Base-by-base conservation (phyloP, 306 rosid genomes). In the Pyrus bretschneideri region DNA sequence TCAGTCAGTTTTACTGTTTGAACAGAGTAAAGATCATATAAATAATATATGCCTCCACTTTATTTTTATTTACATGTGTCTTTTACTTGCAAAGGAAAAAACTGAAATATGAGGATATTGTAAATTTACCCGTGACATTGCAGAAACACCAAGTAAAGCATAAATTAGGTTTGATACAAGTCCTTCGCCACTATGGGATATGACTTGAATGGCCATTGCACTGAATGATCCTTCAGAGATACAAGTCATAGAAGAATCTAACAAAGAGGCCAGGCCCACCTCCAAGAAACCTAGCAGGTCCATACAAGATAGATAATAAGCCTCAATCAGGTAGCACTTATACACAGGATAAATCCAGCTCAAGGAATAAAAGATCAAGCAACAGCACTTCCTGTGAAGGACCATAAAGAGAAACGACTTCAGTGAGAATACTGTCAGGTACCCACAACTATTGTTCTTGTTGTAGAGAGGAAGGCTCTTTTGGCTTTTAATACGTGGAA, bases 61-160 rank as follows among this genome's bases (percentile, higher is more conserved):
- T 30, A 30, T 30, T 31, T 31, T 30, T 63, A 30, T 21, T 63
- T 30, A n/a, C 44, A 30, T 1, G 5, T 2, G 6, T 38, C 13
- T 25, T 11, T 27, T 13, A 61, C 38, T 27, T 61, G 27, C 33
- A 61, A 12, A 27, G 67, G 67, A 4, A 35, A 21, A 72, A 38
- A 15, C 1, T 58, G 30, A 27, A 64, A 70, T 46, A 2, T 59
- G 64, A 73, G 69, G 44, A 78, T 54, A 31, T 49, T 15, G 42
- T 67, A 45, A 54, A 61, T 80, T 86, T 85, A 90, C 98, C 88
- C 98, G 91, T 31, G 98, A 94, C 97, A 94, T 94, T 75, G 98
- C 98, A 69, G 98, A 94, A 74, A 94, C 96, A 72, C 98, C 98
- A 1, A 94, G 98, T 81, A 94, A 87, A 79, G 98, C 98, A 81